Percentiles rank a stretch among this genome's conserved stretches.
phyloP scores from a whole-genome alignment of 805 yeast genomes.

The Wickerhamiella parazyma region DNA sequence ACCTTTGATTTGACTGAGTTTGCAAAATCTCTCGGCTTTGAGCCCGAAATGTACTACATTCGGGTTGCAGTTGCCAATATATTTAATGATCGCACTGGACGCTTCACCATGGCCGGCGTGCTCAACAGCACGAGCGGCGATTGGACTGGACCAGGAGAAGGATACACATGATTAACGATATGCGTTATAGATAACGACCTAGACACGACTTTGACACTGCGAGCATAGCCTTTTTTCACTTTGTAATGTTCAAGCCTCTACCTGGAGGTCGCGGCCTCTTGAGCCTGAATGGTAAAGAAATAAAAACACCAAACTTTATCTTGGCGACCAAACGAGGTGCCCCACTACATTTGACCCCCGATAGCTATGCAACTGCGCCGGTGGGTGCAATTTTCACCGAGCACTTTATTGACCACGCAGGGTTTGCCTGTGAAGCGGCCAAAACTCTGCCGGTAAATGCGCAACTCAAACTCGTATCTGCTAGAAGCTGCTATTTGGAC shows the following conservation, averaged over 20 bases:
- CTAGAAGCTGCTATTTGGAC: conserved; percentile 24
- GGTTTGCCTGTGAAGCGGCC: conserved; percentile 14
- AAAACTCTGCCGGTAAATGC: conserved; percentile 21
- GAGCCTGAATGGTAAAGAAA: conserved; percentile 13
- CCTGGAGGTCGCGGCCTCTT: conserved; percentile 21
- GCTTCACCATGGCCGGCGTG: conserved; percentile 4
- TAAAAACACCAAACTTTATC: conserved; percentile 25
- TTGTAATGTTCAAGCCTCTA: conserved; percentile 15
- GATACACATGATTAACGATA: conserved; percentile 4
- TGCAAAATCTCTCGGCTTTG: conserved; percentile 4
- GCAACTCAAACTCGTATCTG: conserved; percentile 21
- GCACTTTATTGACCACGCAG: conserved; percentile 26
- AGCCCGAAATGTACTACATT: not conserved
- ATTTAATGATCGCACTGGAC: not conserved
- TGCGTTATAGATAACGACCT: not conserved
- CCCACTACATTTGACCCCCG: conserved; percentile 33
- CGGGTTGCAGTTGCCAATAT: conserved; percentile 5
- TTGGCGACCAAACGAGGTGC: conserved; percentile 29
- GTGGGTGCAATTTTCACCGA: conserved; percentile 26
- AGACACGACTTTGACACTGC: not conserved
- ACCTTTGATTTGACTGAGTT: conserved; percentile 25
- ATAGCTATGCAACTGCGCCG: conserved; percentile 20
- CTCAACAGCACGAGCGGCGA: conserved; percentile 2
- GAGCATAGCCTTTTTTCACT: not conserved
- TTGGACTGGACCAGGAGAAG: conserved; percentile 4